Conservation (phyloP, 805 yeast species). For the Nakazawaea sp. region DNA sequence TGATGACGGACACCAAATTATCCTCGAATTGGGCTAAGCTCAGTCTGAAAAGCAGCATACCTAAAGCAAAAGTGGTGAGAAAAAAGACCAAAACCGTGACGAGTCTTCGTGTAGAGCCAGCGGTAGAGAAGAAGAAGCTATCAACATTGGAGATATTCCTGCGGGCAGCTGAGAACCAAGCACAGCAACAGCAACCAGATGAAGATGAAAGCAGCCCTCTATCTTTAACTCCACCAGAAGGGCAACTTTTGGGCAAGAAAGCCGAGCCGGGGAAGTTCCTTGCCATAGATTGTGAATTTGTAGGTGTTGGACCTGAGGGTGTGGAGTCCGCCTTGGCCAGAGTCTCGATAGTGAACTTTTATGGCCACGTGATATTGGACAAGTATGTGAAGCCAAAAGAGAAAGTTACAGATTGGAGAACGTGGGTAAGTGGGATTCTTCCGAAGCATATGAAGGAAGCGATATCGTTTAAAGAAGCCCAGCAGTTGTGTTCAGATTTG, state of each 20-base stretch:
- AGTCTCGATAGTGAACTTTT: slow-evolving; percentile 80
- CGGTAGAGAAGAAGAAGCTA: slow-evolving; percentile 2
- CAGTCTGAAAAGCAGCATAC: too few relatives aligned
- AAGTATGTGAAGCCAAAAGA: slow-evolving; percentile 70
- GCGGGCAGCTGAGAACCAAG: slow-evolving; percentile 1
- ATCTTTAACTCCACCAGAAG: not conserved
- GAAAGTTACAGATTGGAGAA: slow-evolving; percentile 83
- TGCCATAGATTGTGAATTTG: slow-evolving; percentile 92
- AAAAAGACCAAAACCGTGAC: too few relatives aligned
- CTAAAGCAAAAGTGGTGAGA: too few relatives aligned
- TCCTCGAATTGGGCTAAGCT: too few relatives aligned
- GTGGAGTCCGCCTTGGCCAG: slow-evolving; percentile 69
- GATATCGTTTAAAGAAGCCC: slow-evolving; percentile 60
- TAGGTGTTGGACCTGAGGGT: slow-evolving; percentile 80
- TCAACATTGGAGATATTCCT: not conserved
- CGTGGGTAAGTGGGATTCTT: slow-evolving; percentile 84
- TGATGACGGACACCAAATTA: too few relatives aligned
- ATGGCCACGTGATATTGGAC: slow-evolving; percentile 68
- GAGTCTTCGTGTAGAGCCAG: too few relatives aligned
- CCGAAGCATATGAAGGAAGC: slow-evolving; percentile 68
- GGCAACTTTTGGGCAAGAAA: slow-evolving; percentile 15
- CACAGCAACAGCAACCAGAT: too few relatives aligned
- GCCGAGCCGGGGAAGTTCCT: slow-evolving; percentile 61
- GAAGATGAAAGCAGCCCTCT: too few relatives aligned
- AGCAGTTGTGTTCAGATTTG: slow-evolving; percentile 42